Evolutionary conservation across 352 stramenopile genomes (phyloP).

Genomic region (Globisporangium recalcitrans): DNA sequence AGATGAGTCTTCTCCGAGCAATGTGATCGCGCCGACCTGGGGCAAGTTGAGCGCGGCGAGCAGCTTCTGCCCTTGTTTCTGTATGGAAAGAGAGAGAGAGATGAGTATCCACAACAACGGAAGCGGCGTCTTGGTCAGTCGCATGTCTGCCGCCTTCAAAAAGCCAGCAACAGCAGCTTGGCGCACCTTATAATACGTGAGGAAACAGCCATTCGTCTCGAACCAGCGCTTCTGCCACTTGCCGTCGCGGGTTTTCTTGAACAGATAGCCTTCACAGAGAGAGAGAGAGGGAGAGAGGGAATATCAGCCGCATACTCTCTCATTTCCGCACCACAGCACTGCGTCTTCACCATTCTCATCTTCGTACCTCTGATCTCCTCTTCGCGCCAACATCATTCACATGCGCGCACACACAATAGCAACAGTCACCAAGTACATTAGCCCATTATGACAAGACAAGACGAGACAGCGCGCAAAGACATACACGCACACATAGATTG

Average conservation of each 20-base stretch:
- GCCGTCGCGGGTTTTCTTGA: constrained; percentile 92
- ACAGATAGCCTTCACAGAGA: constrained; percentile 83
- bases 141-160: background rate
- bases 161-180: background rate
- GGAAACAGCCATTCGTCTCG: constrained; percentile 97
- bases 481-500: background rate
- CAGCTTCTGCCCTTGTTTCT: constrained; percentile 93
- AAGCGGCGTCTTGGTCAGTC: background rate
- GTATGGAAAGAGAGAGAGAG: background rate
- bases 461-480: background rate
- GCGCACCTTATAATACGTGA: constrained; percentile 97
- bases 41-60: constrained; percentile 90
- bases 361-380: constrained; percentile 59
- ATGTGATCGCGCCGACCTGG: constrained; percentile 84
- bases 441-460: background rate
- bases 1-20: constrained; percentile 64
- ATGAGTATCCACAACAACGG: background rate
- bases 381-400: background rate
- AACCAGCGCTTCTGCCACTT: constrained; percentile 99
- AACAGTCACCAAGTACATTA: constrained; percentile 4
- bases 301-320: background rate
- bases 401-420: background rate
- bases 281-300: background rate
- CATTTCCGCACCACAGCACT: background rate
- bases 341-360: background rate